These are phyloP conservation scores for Basipetospora chlamydospora DNA, from an alignment of 2,329 filamentous ascomycete species.

Conservation along the genomic window DNA sequence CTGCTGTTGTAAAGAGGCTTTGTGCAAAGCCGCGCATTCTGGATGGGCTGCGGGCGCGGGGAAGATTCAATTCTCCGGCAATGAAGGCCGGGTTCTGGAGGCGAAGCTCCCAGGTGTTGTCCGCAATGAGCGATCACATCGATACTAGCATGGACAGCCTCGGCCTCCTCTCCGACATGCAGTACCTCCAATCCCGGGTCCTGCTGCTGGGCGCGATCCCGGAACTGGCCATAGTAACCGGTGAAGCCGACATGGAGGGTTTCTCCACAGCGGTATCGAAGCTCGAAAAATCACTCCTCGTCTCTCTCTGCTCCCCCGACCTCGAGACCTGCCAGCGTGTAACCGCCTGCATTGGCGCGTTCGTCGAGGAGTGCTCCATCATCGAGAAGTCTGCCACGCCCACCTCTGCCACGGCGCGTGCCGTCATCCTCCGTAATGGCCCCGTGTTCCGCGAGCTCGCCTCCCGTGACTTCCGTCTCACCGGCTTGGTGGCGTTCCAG, in stretches of 20 bases:
- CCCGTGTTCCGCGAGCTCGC: slow-evolving; percentile 48
- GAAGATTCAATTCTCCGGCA: slow-evolving; percentile 19
- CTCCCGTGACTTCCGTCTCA: slow-evolving; percentile 49
- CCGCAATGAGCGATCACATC: slow-evolving; percentile 34
- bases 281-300: slow-evolving; percentile 47
- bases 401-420: slow-evolving; percentile 34
- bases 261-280: slow-evolving; percentile 35
- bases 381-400: slow-evolving; percentile 35
- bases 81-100: slow-evolving; percentile 36
- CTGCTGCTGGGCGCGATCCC: slow-evolving; percentile 34
- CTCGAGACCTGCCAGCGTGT: slow-evolving; percentile 51
- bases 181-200: slow-evolving; percentile 41
- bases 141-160: slow-evolving; percentile 26
- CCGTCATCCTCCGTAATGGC: slow-evolving; percentile 45
- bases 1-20: slow-evolving; percentile 31
- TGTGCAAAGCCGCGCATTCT: slow-evolving; percentile 24
- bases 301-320: slow-evolving; percentile 50
- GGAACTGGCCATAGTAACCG: too few relatives aligned
- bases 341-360: slow-evolving; percentile 44
- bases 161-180: slow-evolving; percentile 32
- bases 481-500: slow-evolving; percentile 55
- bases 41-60: slow-evolving; percentile 19
- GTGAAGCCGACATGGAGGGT: too few relatives aligned
- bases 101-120: slow-evolving; percentile 28
- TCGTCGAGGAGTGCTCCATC: slow-evolving; percentile 45